Conservation (phyloP, 768 basidiomycete species). For the Boletus edulis region DNA sequence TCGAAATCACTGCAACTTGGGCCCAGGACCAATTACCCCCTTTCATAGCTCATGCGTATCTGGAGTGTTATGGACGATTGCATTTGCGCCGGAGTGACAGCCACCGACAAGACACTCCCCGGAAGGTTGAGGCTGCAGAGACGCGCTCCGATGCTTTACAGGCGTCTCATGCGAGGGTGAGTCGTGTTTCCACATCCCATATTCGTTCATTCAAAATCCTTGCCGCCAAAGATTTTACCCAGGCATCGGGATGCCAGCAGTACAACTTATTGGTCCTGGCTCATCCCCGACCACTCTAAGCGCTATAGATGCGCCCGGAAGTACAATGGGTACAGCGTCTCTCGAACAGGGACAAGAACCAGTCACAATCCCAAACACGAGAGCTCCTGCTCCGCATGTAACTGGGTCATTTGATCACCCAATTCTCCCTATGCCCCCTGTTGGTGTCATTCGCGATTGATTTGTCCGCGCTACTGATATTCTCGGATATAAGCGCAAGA, state of each 20-base stretch:
- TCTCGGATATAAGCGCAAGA: constrained; percentile 55
- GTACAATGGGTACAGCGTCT: neutral
- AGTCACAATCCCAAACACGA: neutral
- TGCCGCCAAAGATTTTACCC: constrained; percentile 48
- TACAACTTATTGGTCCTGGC: constrained; percentile 36
- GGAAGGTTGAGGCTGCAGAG: constrained; percentile 79
- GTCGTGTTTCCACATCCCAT: constrained; percentile 7
- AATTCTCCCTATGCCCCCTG: constrained; percentile 78
- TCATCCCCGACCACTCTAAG: constrained; percentile 13
- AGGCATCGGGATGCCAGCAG: constrained; percentile 37
- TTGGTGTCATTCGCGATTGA: constrained; percentile 35
- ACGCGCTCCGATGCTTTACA: constrained; percentile 86
- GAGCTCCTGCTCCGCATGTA: constrained; percentile 41
- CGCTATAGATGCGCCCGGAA: constrained; percentile 25
- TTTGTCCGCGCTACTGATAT: neutral
- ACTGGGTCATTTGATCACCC: constrained; percentile 80
- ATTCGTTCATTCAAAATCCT: constrained; percentile 17
- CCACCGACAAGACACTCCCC: constrained; percentile 76
- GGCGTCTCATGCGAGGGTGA: constrained; percentile 86
- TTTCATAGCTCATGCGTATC: constrained; percentile 59
- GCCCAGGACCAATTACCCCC: neutral
- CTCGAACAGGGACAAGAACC: constrained; percentile 4
- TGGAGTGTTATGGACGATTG: constrained; percentile 94
- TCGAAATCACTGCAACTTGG: neutral
- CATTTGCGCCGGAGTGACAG: constrained; percentile 81